These are phyloP conservation scores for Adiantum capillusveneris DNA, from an alignment of 75 land plant genomes.

Conservation along the genomic window DNA sequence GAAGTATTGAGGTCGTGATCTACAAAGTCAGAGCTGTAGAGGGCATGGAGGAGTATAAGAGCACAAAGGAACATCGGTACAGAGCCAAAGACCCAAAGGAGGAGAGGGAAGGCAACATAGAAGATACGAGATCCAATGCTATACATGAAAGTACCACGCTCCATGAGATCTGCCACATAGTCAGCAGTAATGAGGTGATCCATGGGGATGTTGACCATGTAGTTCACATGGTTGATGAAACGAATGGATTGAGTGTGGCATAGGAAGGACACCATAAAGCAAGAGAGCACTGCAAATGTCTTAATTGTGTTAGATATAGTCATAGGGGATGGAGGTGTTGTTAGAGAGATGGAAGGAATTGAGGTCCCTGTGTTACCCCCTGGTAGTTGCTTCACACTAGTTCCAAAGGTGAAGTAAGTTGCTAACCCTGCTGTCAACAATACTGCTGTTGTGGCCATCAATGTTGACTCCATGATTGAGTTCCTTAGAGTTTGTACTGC, in stretches of 20 bases:
- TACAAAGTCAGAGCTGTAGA: conserved; percentile 61
- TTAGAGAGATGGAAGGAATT: background rate
- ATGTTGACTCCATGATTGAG: conserved; percentile 63
- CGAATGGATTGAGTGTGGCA: conserved; percentile 79
- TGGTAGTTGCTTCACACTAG: conserved; percentile 1
- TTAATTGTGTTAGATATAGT: conserved; percentile 27
- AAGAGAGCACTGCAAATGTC: conserved; percentile 47
- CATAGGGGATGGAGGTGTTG: background rate
- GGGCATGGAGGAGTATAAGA: conserved; percentile 41
- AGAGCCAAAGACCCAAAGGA: conserved; percentile 90
- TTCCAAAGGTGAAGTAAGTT: conserved; percentile 27
- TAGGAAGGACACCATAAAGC: conserved; percentile 78
- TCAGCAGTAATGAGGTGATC: conserved; percentile 15
- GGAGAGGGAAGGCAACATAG: conserved; percentile 65
- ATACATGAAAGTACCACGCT: conserved; percentile 49
- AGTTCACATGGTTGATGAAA: conserved; percentile 80
- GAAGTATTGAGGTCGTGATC: background rate
- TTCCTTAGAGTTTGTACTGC: conserved; percentile 69
- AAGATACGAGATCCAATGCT: conserved; percentile 67
- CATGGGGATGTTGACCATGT: conserved; percentile 62
- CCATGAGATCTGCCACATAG: conserved; percentile 54
- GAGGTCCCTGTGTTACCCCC: background rate
- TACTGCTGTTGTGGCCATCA: conserved; percentile 78
- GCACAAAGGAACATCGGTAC: conserved; percentile 59
- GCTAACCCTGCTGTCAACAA: conserved; percentile 67